Evolutionary conservation across 176 grass and related monocot species (phyloP).

Genomic region (Saccharum officinarum): DNA sequence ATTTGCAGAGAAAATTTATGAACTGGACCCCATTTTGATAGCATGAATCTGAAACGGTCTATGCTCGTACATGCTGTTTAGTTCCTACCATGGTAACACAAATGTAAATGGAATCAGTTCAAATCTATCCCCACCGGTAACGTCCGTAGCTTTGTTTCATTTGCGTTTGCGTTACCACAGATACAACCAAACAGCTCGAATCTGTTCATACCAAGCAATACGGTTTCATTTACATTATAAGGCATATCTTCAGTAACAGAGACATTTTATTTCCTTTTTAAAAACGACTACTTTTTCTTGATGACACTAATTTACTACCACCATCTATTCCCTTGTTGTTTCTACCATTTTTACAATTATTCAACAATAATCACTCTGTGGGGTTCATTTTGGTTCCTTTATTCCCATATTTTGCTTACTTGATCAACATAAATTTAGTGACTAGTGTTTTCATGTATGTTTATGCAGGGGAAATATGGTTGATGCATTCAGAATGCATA

Average conservation of each 20-base stretch:
- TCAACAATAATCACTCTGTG: background rate
- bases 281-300: background rate
- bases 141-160: no score
- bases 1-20: background rate
- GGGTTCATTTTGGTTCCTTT: background rate
- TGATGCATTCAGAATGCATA: conserved; percentile 95
- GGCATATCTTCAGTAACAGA: background rate
- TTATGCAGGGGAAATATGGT: conserved; percentile 88
- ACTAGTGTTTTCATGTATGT: conserved; percentile 13
- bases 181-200: no score
- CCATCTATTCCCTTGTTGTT: background rate
- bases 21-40: background rate
- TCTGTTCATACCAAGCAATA: background rate
- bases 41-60: background rate
- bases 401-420: background rate
- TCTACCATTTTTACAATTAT: background rate
- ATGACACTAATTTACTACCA: background rate
- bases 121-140: no score
- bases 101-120: no score
- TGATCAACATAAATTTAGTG: background rate
- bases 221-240: background rate
- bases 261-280: background rate
- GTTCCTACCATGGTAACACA: no score
- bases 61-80: background rate
- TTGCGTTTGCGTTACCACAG: no score